Conservation (phyloP, 345 rosid species). For the Rhizophora apiculata region DNA sequence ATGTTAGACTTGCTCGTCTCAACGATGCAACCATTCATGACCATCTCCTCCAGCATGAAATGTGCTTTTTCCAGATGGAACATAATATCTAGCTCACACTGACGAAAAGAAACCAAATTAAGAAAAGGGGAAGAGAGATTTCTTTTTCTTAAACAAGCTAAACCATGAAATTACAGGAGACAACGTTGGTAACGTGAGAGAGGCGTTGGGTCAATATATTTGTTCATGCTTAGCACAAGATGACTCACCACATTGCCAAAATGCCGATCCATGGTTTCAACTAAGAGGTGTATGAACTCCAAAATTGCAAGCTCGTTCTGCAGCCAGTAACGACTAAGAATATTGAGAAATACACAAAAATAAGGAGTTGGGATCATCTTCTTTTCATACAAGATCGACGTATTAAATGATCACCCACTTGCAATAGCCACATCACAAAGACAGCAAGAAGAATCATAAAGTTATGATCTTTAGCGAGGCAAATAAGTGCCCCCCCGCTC, state of each 20-base stretch:
- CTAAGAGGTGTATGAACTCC: constrained; percentile 92
- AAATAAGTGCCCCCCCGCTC: too few relatives aligned
- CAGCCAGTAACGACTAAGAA: constrained; percentile 1
- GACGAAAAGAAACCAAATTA: constrained; percentile 11
- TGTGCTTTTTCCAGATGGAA: constrained; percentile 98
- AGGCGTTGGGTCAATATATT: not conserved
- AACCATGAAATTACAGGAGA: too few relatives aligned
- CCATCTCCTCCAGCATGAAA: constrained; percentile 98
- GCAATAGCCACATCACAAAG: too few relatives aligned
- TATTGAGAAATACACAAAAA: not conserved
- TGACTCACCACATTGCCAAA: constrained; percentile 89
- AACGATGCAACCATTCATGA: constrained; percentile 88
- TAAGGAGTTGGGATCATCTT: too few relatives aligned
- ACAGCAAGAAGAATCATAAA: too few relatives aligned
- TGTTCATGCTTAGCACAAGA: not conserved
- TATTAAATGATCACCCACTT: too few relatives aligned
- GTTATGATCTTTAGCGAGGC: too few relatives aligned
- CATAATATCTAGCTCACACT: constrained; percentile 99
- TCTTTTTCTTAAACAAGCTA: too few relatives aligned
- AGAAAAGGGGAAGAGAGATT: not conserved
- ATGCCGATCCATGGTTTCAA: constrained; percentile 97
- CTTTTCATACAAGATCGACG: too few relatives aligned
- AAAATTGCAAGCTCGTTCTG: constrained; percentile 92
- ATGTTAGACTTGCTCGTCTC: constrained; percentile 94
- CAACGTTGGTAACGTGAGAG: not conserved